Evolutionary conservation across 768 basidiomycete genomes (phyloP).

Genomic region (Asterophora lycoperdoides): DNA sequence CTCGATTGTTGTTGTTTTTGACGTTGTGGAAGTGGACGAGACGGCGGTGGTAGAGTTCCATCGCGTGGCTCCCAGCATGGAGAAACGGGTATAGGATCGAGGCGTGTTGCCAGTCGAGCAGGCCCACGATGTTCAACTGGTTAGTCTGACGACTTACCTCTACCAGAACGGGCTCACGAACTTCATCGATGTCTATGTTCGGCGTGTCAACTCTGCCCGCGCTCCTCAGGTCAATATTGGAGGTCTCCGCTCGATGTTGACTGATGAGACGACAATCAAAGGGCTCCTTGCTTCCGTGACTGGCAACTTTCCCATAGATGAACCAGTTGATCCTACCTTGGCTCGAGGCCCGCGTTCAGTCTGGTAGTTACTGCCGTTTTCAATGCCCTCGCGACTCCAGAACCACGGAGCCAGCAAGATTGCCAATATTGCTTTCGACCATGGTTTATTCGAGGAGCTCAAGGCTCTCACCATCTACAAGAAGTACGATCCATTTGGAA

Average conservation of each 20-base stretch:
- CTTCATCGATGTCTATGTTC: slow-evolving; percentile 99
- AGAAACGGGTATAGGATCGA: no score
- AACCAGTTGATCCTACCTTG: slow-evolving; percentile 97
- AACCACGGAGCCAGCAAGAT: slow-evolving; percentile 95
- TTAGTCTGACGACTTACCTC: no score
- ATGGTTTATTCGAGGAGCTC: slow-evolving; percentile 95
- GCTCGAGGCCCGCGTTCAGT: slow-evolving; percentile 90
- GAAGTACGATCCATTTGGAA: slow-evolving; percentile 92
- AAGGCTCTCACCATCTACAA: slow-evolving; percentile 95
- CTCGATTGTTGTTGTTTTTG: no score
- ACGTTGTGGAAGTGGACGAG: no score
- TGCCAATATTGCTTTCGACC: slow-evolving; percentile 93
- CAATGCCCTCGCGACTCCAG: slow-evolving; percentile 95
- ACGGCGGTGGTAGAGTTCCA: no score
- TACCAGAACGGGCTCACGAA: slow-evolving; percentile 96
- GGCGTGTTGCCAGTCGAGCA: no score
- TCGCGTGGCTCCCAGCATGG: no score
- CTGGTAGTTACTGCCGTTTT: slow-evolving; percentile 86
- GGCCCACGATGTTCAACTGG: no score
- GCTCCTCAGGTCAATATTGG: slow-evolving; percentile 98
- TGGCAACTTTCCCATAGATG: slow-evolving; percentile 96
- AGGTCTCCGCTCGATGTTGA: slow-evolving; percentile 95
- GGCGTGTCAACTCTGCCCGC: slow-evolving; percentile 93
- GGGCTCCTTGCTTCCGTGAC: slow-evolving; percentile 89
- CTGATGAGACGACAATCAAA: slow-evolving; percentile 96